phyloP scores from a whole-genome alignment of 306 rosid genomes.

The Vigna unguiculata region DNA sequence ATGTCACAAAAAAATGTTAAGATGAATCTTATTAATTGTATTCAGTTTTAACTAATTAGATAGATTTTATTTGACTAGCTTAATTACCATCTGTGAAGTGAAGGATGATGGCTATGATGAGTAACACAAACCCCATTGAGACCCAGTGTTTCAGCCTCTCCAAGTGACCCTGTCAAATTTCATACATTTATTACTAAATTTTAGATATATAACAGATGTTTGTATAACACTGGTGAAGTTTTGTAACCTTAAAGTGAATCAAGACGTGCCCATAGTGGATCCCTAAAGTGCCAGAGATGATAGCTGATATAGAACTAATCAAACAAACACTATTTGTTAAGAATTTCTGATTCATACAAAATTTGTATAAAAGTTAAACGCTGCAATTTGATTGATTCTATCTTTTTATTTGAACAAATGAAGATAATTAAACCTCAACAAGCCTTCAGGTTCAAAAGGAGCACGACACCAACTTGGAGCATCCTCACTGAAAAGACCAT shows the following conservation, averaged over 20 bases:
- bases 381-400: not conserved
- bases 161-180: conserved; percentile 61
- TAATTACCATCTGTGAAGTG: conserved; percentile 76
- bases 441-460: conserved; percentile 92
- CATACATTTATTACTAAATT: conserved; percentile 33
- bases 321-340: not conserved
- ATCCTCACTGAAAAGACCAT: conserved; percentile 58
- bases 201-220: not conserved
- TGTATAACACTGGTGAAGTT: not conserved
- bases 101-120: conserved; percentile 70
- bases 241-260: conserved; percentile 83
- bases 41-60: not conserved
- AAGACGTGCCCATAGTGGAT: conserved; percentile 90
- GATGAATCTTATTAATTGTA: not conserved
- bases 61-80: conserved; percentile 20
- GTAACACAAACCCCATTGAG: conserved; percentile 67
- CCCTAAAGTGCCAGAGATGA: conserved; percentile 80
- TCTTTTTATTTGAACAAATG: not conserved
- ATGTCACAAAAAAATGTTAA: not conserved
- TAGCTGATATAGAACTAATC: conserved; percentile 75
- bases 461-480: conserved; percentile 86
- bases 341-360: not conserved
- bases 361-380: too few relatives aligned
- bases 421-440: conserved; percentile 56
- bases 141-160: conserved; percentile 91